Conservation (phyloP, 495 filamentous ascomycete genomes). For the Penicillium egyptiacum region DNA sequence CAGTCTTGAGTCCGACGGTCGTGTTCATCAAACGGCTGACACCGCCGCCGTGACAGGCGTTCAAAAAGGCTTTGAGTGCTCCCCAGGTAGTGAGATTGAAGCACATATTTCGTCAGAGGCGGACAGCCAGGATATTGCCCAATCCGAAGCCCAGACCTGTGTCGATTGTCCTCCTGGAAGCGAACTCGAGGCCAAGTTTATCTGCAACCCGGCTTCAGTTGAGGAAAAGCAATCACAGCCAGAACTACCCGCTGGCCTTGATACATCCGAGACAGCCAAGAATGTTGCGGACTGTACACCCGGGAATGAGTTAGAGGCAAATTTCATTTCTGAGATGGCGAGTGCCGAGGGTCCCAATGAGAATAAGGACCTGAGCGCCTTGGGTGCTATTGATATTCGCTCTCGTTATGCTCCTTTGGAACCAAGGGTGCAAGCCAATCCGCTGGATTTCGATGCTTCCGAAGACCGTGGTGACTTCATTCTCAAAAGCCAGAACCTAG, state of each 20-base stretch:
- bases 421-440: slow-evolving; percentile 25
- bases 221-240: slow-evolving; percentile 7
- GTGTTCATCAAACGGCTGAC: background rate
- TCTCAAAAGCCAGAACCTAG: slow-evolving; percentile 2
- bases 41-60: too few species aligned
- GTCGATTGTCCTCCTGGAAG: slow-evolving; percentile 20
- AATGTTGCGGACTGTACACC: slow-evolving; percentile 10
- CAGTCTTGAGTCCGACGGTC: background rate
- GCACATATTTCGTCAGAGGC: background rate
- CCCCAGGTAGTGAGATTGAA: slow-evolving; percentile 1
- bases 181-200: slow-evolving; percentile 18
- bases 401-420: slow-evolving; percentile 36
- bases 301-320: slow-evolving; percentile 18
- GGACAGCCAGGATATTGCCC: background rate
- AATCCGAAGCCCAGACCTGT: background rate
- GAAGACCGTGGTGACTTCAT: slow-evolving; percentile 23
- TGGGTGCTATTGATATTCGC: slow-evolving; percentile 52
- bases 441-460: slow-evolving; percentile 34
- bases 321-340: slow-evolving; percentile 10
- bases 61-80: slow-evolving; percentile 1
- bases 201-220: slow-evolving; percentile 6
- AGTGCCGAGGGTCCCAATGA: slow-evolving; percentile 8
- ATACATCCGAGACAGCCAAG: slow-evolving; percentile 2
- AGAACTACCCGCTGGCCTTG: background rate
- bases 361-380: slow-evolving; percentile 42